Base-by-base conservation (phyloP, 257 asterid genomes). In the Primulina huaijiensis region DNA sequence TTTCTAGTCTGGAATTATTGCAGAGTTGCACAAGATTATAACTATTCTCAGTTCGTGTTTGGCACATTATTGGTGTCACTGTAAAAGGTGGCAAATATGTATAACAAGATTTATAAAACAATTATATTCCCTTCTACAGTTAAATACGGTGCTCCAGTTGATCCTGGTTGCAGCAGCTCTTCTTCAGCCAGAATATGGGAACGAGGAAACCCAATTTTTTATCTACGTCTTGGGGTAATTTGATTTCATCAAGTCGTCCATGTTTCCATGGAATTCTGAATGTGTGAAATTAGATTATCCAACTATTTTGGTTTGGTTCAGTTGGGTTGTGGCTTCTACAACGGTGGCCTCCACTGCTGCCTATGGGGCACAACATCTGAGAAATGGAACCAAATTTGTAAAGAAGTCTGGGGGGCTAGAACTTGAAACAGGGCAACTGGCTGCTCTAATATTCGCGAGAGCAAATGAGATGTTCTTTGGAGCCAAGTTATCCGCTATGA, bases 181-280 rank as follows among this genome's bases (percentile, higher is more conserved):
- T 56, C 95, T 94, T 77, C 97, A 94, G 75, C 99, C 99, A n/a
- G 92, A 74, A 68, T 83, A 89, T 58, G 99, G 97, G 46, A 86
- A 72, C 30, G 96, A 77, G 76, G 99, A 81, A 70, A 90, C 96
- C 38, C 88, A 57, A 72, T 65, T 75, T 4, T 94, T 80, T 70
- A 80, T 94, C 70, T 72, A 79, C 67, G 82, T 81, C 55, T 75
- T 94, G 65, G 91, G 99, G 99, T 91, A 74, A 33, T 11, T 65
- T 38, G 38, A 53, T 70, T 57, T 50, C 56, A 57, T 65, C 43
- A 19, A 50, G 40, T 9, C 2, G 4, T 17, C 64, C 50, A 59
- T 50, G 34, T 46, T 29, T 57, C 23, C 10, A 52, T 67, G 16
- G 37, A 8, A 23, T 62, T 70, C 17, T 34, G 6, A 7, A 23